A percentile compares a stretch with the other conserved stretches of the same genome.
phyloP scores from a whole-genome alignment of 192 early-diverging fungal genomes.

The Spizellomyces sp. region DNA sequence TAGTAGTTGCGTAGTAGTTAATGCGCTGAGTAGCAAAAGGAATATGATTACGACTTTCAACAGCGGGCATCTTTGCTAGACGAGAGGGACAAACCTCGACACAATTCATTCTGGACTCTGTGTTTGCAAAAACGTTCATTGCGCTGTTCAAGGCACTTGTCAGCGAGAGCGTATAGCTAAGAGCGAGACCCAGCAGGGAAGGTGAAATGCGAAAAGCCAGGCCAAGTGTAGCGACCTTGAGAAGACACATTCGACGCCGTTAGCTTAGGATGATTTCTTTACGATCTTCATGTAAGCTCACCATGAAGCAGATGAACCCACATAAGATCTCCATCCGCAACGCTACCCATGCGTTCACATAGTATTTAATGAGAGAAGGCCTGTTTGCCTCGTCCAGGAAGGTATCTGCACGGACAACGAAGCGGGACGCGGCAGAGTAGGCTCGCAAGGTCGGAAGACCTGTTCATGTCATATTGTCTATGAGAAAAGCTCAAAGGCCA shows the following conservation, averaged over 20 bases:
- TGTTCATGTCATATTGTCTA: constrained; percentile 6
- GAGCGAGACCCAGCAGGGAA: constrained; percentile 69
- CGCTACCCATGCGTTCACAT: constrained; percentile 23
- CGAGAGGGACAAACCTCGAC: not conserved
- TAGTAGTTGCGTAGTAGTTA: not conserved
- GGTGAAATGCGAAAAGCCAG: constrained; percentile 31
- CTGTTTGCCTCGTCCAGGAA: constrained; percentile 10
- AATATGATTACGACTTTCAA: no score
- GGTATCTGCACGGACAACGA: not conserved
- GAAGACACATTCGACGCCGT: not conserved
- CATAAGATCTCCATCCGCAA: constrained; percentile 11
- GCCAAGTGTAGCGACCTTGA: constrained; percentile 12
- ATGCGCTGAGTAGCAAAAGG: not conserved
- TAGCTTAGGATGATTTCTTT: not conserved
- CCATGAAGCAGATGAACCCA: not conserved
- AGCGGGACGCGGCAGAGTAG: constrained; percentile 45
- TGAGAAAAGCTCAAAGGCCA: no score
- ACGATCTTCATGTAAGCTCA: not conserved
- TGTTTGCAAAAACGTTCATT: not conserved
- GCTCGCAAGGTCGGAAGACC: constrained; percentile 70
- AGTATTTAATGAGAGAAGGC: constrained; percentile 12
- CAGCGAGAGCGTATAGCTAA: constrained; percentile 78
- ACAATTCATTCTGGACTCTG: not conserved
- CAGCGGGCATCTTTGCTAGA: no score
- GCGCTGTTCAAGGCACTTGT: constrained; percentile 64